These are phyloP conservation scores for Hemileccinum impolitum DNA, from an alignment of 768 basidiomycete genomes.

Conservation along the genomic window DNA sequence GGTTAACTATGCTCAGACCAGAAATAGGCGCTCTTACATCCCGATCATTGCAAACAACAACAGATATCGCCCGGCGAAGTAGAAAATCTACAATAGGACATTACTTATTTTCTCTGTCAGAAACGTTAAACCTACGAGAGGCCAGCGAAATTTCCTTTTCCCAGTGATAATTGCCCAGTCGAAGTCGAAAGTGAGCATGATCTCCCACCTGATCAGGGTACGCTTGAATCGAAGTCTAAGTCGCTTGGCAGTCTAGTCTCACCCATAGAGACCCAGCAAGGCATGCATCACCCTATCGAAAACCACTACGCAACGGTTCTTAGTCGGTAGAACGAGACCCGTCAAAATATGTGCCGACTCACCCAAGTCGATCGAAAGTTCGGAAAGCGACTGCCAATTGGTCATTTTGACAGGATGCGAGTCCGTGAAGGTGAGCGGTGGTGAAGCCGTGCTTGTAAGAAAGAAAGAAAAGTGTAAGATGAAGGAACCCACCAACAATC, in stretches of 20 bases:
- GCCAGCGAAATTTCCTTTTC: conserved; percentile 45
- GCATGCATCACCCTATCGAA: conserved; percentile 42
- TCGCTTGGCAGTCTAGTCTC: conserved; percentile 11
- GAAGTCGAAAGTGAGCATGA: conserved; percentile 39
- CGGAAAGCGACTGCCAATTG: conserved; percentile 38
- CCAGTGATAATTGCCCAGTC: conserved; percentile 41
- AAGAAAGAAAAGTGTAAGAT: background rate
- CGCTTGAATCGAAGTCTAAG: background rate
- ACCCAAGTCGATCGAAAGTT: conserved; percentile 38
- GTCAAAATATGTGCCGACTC: conserved; percentile 11
- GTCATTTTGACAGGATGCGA: conserved; percentile 30
- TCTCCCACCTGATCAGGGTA: conserved; percentile 39
- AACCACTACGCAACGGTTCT: conserved; percentile 24
- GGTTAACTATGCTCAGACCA: background rate
- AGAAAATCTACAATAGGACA: conserved; percentile 36
- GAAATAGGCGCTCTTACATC: conserved; percentile 32
- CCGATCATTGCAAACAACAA: conserved; percentile 45
- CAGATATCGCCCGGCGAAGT: conserved; percentile 44
- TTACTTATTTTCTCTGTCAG: background rate
- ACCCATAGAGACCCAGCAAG: conserved; percentile 46
- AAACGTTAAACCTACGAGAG: conserved; percentile 35
- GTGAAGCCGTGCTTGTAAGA: background rate
- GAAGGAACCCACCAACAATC: background rate
- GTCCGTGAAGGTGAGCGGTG: background rate
- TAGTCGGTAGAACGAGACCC: background rate